A percentile compares a stretch with the other conserved stretches of the same genome.
These are phyloP conservation scores for Rhypophila decipiens DNA, from an alignment of 495 filamentous ascomycete species.

Conservation along the genomic window DNA sequence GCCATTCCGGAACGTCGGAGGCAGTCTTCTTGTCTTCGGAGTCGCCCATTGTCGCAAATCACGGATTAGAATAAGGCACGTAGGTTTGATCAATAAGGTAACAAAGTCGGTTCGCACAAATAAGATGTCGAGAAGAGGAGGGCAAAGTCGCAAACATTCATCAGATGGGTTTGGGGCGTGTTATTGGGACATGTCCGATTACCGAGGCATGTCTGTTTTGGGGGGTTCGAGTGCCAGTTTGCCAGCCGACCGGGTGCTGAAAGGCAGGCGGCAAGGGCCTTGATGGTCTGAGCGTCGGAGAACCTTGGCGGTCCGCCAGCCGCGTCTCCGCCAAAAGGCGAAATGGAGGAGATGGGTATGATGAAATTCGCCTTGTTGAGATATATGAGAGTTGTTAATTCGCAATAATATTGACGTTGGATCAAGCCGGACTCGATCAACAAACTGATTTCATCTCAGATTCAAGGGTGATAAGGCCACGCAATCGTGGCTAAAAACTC, in stretches of 20 bases:
- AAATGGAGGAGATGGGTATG: no score
- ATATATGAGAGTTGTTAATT: no score
- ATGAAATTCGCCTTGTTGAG: no score
- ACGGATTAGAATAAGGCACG: no score
- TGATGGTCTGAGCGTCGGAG: constrained; percentile 4
- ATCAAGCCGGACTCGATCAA: no score
- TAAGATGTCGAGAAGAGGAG: not conserved
- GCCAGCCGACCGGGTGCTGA: no score
- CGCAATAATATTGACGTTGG: no score
- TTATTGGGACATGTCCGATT: not conserved
- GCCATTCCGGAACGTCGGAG: constrained; percentile 12
- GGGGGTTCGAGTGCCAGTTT: no score
- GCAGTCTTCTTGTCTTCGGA: constrained; percentile 9
- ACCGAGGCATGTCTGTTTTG: not conserved
- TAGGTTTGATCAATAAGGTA: not conserved
- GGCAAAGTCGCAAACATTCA: not conserved
- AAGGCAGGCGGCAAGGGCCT: not conserved
- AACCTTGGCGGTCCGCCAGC: not conserved
- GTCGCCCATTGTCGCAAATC: constrained; percentile 14
- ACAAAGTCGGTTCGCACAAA: not conserved
- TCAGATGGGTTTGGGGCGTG: not conserved
- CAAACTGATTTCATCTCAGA: no score
- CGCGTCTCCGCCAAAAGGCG: no score
- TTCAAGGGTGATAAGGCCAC: no score
- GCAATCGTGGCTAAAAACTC: no score